A percentile compares a stretch with the other conserved stretches of the same genome.
Conservation (phyloP, 495 filamentous ascomycete genomes). For the Tetracladium marchalianum region DNA sequence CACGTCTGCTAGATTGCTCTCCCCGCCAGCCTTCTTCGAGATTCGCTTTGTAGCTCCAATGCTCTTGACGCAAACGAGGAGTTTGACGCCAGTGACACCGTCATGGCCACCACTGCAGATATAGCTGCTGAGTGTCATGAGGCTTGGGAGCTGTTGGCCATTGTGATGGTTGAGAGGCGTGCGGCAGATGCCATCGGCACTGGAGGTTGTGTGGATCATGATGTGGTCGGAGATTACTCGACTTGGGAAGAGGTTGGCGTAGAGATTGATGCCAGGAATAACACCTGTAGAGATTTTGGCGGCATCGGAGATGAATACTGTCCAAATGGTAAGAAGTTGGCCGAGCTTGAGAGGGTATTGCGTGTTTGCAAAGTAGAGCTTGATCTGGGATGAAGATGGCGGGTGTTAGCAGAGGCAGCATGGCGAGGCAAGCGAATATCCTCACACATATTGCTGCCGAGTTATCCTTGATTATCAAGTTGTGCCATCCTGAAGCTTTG, state of each 20-base stretch:
- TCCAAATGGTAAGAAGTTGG: slow-evolving; percentile 32
- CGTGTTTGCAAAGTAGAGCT: slow-evolving; percentile 25
- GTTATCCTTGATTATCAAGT: slow-evolving; percentile 47
- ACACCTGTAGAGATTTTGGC: slow-evolving; percentile 9
- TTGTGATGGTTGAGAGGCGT: slow-evolving; percentile 32
- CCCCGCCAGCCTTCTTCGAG: slow-evolving; percentile 27
- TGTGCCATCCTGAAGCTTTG: slow-evolving; percentile 35
- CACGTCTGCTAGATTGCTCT: slow-evolving; percentile 38
- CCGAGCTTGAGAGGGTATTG: slow-evolving; percentile 29
- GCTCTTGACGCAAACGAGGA: slow-evolving; percentile 48
- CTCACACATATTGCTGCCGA: slow-evolving; percentile 45
- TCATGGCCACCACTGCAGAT: slow-evolving; percentile 34
- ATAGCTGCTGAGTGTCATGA: slow-evolving; percentile 47
- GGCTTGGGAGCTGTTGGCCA: slow-evolving; percentile 27
- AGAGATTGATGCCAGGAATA: slow-evolving; percentile 22
- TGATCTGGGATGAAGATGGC: slow-evolving; percentile 24
- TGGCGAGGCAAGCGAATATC: not conserved
- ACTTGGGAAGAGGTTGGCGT: slow-evolving; percentile 41
- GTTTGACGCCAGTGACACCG: slow-evolving; percentile 33
- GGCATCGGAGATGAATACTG: slow-evolving; percentile 25
- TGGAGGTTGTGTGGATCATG: slow-evolving; percentile 38
- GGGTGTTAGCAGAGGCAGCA: not conserved
- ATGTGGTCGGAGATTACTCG: slow-evolving; percentile 39
- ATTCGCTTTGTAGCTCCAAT: slow-evolving; percentile 39
- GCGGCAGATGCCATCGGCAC: slow-evolving; percentile 31